These are phyloP conservation scores for Galeopsis tetrahit DNA, from an alignment of 257 asterid species.

Conservation along the genomic window DNA sequence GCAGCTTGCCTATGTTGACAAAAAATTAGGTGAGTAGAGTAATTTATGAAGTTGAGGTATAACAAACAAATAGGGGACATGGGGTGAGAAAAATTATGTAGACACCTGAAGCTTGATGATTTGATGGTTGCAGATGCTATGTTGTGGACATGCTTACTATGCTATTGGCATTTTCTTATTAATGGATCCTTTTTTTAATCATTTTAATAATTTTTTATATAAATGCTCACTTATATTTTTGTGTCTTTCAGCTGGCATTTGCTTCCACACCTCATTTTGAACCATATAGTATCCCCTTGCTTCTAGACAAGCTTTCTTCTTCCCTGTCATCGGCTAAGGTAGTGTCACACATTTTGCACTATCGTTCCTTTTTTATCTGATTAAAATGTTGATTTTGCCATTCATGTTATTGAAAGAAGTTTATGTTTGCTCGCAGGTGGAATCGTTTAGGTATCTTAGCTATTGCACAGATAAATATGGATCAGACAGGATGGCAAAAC, in stretches of 20 bases:
- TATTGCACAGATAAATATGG: conserved; percentile 74
- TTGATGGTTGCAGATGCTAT: conserved; percentile 26
- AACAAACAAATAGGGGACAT: background rate
- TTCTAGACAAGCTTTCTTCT: conserved; percentile 86
- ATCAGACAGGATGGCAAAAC: conserved; percentile 64
- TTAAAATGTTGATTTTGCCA: conserved; percentile 11
- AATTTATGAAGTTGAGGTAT: conserved; percentile 16
- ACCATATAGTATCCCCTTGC: conserved; percentile 78
- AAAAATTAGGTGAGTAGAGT: conserved; percentile 7
- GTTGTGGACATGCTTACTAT: conserved; percentile 25
- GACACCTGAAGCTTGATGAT: conserved; percentile 26
- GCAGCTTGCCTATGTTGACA: conserved; percentile 22
- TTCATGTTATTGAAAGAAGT: conserved; percentile 28
- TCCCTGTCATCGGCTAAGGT: conserved; percentile 90
- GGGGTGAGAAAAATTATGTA: conserved; percentile 12
- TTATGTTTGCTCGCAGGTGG: conserved; percentile 63
- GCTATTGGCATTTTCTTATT: background rate
- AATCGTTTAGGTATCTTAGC: conserved; percentile 80
- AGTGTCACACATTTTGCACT: conserved; percentile 32
- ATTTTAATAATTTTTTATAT: conserved; percentile 12
- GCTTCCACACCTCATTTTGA: conserved; percentile 86
- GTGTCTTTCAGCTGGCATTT: conserved; percentile 79
- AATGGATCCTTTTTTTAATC: conserved; percentile 7
- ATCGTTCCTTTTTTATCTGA: conserved; percentile 26
- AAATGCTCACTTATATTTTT: conserved; percentile 37